Evolutionary conservation across 495 filamentous ascomycete species (phyloP), one percentile per base, ranked within the genome.

Genomic region (Glutinoglossum americanum): DNA sequence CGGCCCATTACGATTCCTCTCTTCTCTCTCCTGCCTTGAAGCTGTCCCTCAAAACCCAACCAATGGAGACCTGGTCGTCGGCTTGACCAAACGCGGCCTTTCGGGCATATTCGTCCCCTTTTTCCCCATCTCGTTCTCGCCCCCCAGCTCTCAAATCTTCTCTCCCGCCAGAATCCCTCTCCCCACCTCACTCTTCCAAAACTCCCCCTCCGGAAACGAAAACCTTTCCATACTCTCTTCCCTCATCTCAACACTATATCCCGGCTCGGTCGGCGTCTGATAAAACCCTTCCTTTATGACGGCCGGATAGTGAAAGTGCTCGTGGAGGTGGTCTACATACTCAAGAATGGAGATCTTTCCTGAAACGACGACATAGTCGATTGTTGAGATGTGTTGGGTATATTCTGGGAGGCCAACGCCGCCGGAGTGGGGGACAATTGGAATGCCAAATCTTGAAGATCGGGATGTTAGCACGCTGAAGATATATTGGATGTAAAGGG

Each of bases 221-320:
- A 74, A 95, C 58, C 68, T 67, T 56, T 85, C 84, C 85, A 94
- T 89, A 64, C 86, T 92, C 63, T 82, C 83, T 32, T 78, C 66
- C 78, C 84, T 88, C 89, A 95, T 94, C 78, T 94, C 85, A 0
- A 92, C 88, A 64, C 82, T 87, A 68, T 94, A 94, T 0, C 89
- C 89, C 0, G 87, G 76, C 64, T 85, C 79, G 63, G 69, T 81
- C 0, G 89, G 89, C 1, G 89, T 94, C 59, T 80, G 83, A 70
- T 92, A 92, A 67, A 86, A 93, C 1, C 89, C 89, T 64, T 89
- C 81, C 66, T 81, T 79, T 44, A 94, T 85, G 26, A 80, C 79
- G 7, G 78, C 73, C 5, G 89, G 89, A 66, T 94, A 74, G 65
- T 85, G 70, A 64, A 94, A 96, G 69, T 94, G 89, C 74, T 94